phyloP scores from a whole-genome alignment of 345 rosid species.

The Syzygium oleosum region DNA sequence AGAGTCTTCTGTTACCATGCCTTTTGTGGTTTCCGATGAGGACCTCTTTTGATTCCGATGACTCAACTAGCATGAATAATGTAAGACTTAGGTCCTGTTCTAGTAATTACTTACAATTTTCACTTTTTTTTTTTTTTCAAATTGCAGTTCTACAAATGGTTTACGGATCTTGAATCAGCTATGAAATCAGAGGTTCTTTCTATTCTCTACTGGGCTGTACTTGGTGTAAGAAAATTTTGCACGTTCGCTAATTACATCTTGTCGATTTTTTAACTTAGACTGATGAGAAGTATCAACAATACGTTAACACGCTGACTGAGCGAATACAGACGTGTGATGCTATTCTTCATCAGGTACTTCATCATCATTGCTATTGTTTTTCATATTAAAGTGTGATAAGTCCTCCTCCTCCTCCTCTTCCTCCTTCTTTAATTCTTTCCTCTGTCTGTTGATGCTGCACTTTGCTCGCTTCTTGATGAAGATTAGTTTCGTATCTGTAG shows the following conservation, averaged over 20 bases:
- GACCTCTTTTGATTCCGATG: neutral
- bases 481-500: slow-evolving; percentile 20
- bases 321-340: slow-evolving; percentile 87
- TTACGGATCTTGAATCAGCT: slow-evolving; percentile 93
- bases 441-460: neutral
- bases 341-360: slow-evolving; percentile 59
- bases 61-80: neutral
- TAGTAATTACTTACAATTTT: neutral
- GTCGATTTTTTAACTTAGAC: slow-evolving; percentile 37
- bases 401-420: neutral
- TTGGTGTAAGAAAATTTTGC: neutral
- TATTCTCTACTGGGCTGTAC: neutral
- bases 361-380: neutral
- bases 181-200: slow-evolving; percentile 89
- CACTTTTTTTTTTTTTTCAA: neutral
- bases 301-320: slow-evolving; percentile 67
- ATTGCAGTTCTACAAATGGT: slow-evolving; percentile 92
- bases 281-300: slow-evolving; percentile 92
- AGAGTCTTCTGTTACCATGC: neutral
- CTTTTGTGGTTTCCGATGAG: neutral
- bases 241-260: slow-evolving; percentile 2
- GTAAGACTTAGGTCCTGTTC: neutral
- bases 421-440: neutral
- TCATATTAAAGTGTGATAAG: neutral
- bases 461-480: neutral